Evolutionary conservation across 2,329 filamentous ascomycete genomes (phyloP), one percentile per base, ranked within the genome.

Genomic region (Calonectria pauciramosa): DNA sequence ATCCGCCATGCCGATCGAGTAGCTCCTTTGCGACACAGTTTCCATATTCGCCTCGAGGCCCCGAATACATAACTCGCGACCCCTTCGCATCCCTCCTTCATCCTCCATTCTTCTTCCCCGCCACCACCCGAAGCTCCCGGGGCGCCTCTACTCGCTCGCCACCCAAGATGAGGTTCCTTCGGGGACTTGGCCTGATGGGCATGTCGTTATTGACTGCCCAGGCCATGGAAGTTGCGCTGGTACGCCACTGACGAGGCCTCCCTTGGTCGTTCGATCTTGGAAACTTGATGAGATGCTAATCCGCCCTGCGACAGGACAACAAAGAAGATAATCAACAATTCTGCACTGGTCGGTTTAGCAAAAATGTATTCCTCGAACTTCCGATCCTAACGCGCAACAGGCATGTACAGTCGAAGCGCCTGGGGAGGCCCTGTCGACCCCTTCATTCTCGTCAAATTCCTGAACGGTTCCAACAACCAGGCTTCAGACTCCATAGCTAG

Each of bases 341-440:
- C 91, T 98, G 96, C 88, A 88, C 91, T 71, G 91, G 89, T 91
- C 84, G 73, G 87, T 79, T 38, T n/a, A 32, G 18, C 10, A 16
- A 13, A 14, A 30, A 13, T 14, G 38, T 11, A 34, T 49, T 64
- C 38, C 34, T 36, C 67, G 18, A 63, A 47, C 28, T 52, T 52
- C 41, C 36, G 13, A 20, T 64, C 41, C 68, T 78, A 60, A 76
- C 72, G 77, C 38, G 75, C 56, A 18, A 44, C 75, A 88, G 95
- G 96, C 87, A 98, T 99, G 96, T 99, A 98, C 88, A 96, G 94
- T 87, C 93, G 92, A 83, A 94, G 92, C 82, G 91, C 94, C 66
- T 99, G 96, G 96, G 95, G 95, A 80, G 96, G 96, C 73, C 91
- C 92, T 44, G 91, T 95, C 74, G 95, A 98, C 80, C 96, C 96